These are phyloP conservation scores for Komagataella pastoris DNA, from an alignment of 805 yeast species.

Conservation along the genomic window DNA sequence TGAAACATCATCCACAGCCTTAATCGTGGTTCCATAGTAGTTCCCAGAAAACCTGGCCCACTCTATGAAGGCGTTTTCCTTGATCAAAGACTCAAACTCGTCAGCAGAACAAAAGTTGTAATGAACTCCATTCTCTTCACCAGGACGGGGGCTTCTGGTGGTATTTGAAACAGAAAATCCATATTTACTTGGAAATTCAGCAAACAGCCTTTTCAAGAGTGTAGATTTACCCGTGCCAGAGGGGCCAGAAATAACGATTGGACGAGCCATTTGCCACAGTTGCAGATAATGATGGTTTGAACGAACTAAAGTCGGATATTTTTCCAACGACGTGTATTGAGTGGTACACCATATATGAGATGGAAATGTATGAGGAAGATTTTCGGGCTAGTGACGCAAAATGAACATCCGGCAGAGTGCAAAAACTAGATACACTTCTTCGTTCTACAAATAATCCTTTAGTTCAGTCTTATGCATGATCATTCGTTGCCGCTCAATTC, in stretches of 20 bases:
- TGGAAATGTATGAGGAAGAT: neutral
- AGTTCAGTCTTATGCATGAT: too few species aligned
- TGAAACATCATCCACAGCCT: conserved; percentile 67
- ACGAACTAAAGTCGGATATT: neutral
- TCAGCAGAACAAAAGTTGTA: conserved; percentile 80
- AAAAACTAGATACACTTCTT: too few species aligned
- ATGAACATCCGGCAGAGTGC: neutral
- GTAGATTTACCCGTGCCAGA: conserved; percentile 97
- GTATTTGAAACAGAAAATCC: conserved; percentile 94
- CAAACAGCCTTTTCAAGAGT: conserved; percentile 74
- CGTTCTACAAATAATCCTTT: too few species aligned
- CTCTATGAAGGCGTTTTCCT: conserved; percentile 71
- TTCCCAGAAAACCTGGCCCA: conserved; percentile 98
- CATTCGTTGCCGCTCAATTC: too few species aligned
- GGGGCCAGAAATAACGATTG: conserved; percentile 94
- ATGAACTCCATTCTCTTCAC: conserved; percentile 82
- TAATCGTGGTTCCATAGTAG: conserved; percentile 89
- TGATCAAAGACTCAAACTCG: conserved; percentile 65
- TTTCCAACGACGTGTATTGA: neutral
- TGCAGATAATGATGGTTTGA: neutral
- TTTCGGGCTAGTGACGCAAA: neutral
- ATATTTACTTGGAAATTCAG: conserved; percentile 79
- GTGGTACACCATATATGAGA: neutral
- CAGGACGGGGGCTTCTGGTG: conserved; percentile 83
- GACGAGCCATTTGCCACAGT: conserved; percentile 33